These are phyloP conservation scores for Clarireedia paspali DNA, from an alignment of 2,329 filamentous ascomycete species.

Conservation along the genomic window DNA sequence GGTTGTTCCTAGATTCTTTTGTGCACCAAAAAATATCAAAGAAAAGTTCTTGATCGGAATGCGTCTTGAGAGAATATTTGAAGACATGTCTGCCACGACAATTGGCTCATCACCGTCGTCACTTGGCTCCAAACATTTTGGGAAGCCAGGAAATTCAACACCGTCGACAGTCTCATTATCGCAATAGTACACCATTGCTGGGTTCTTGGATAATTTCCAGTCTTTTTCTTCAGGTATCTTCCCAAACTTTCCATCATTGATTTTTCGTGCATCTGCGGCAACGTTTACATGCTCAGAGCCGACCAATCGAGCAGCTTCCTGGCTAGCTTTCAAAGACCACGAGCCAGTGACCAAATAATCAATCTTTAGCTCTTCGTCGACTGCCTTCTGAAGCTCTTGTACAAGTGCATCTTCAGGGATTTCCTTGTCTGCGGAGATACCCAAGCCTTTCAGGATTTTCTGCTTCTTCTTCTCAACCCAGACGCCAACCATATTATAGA, in stretches of 20 bases:
- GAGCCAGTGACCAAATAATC: constrained; percentile 87
- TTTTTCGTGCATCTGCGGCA: constrained; percentile 57
- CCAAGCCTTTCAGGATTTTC: constrained; percentile 49
- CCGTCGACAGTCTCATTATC: constrained; percentile 94
- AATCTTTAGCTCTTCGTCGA: constrained; percentile 65
- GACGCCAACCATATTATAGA: constrained; percentile 75
- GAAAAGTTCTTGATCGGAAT: constrained; percentile 75
- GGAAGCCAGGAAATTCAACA: constrained; percentile 76
- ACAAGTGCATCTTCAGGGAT: constrained; percentile 47
- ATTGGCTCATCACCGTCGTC: constrained; percentile 59
- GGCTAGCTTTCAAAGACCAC: constrained; percentile 83
- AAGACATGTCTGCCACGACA: constrained; percentile 88
- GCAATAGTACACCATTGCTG: constrained; percentile 74
- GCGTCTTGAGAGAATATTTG: constrained; percentile 79
- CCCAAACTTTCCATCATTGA: constrained; percentile 76
- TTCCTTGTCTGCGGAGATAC: constrained; percentile 37
- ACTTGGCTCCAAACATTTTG: constrained; percentile 51
- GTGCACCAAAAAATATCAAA: constrained; percentile 83
- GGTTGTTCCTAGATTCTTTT: constrained; percentile 86
- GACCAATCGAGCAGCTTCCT: constrained; percentile 72
- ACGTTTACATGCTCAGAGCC: constrained; percentile 77
- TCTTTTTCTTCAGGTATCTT: constrained; percentile 68
- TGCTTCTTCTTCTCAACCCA: constrained; percentile 69
- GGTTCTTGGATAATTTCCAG: constrained; percentile 64
- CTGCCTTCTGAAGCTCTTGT: constrained; percentile 51